Base-by-base conservation (phyloP, 441 rosid genomes). In the Oxalis stricta region DNA sequence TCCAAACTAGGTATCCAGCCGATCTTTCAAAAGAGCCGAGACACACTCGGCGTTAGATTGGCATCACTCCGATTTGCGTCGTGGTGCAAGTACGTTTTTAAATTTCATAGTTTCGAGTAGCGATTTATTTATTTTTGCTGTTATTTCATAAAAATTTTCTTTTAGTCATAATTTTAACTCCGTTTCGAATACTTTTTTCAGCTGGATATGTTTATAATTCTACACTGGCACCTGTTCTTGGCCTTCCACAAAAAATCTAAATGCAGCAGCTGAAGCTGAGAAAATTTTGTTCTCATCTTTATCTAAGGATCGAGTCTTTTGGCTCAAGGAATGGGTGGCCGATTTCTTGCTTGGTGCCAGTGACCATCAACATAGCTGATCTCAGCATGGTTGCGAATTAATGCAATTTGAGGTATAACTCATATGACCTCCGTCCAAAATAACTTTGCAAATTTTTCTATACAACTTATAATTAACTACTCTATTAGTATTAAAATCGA, bases 371-470 rank as follows among this genome's bases (percentile, higher is more conserved):
- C 23, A 72, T 89, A 57, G 94, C 94, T 33, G 95, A 89, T 73
- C 76, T 88, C 36, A 82, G 84, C 76, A 78, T 89, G 20, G 84
- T 75, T 89, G 95, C 52, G 92, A 89, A 55, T 59, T 84, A 60
- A 79, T 60, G 88, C 97, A 84, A 61, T 71, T 88, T 48, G 88
- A 84, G 94, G 97, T 88, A 70, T 33, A 39, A n/a, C n/a, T n/a
- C n/a, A n/a, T n/a, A n/a, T n/a, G n/a, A n/a, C n/a, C n/a, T n/a
- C n/a, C n/a, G n/a, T n/a, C n/a, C n/a, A n/a, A n/a, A n/a, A n/a
- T n/a, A n/a, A n/a, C n/a, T n/a, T n/a, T n/a, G n/a, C n/a, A n/a
- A n/a, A n/a, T n/a, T n/a, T n/a, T n/a, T n/a, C n/a, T n/a, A n/a
- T n/a, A n/a, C n/a, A n/a, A n/a, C n/a, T n/a, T n/a, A n/a, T n/a